Evolutionary conservation across 257 asterid species (phyloP), one percentile per base, ranked within the genome.

Genomic region (Nicotiana tomentosiformis): DNA sequence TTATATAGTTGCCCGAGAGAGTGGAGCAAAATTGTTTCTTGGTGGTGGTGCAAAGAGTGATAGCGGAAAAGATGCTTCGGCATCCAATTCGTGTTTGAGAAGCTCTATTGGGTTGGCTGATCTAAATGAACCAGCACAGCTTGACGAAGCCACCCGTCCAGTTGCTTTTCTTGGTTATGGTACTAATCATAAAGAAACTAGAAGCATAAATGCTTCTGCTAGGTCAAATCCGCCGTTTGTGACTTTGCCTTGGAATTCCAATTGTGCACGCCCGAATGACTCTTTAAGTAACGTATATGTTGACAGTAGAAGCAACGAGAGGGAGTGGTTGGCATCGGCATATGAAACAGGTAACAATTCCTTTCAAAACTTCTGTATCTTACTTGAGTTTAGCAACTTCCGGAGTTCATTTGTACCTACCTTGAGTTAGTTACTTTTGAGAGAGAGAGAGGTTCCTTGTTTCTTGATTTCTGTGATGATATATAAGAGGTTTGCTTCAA

Each of bases 111-210:
- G 87, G 82, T 84, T 94, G 90, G 97, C 98, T 68, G 98, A 96
- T 92, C 92, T 93, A 66, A 96, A 96, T 83, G 96, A 93, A 86
- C 98, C 98, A 57, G 46, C 92, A 86, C 90, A 84, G 83, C 78
- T 85, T 68, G 94, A 94, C 70, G 99, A 90, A 85, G 85, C 83
- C 76, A 70, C 82, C 90, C 90, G 77, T 85, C 81, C 93, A 53
- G 83, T 89, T 85, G 87, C 84, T 82, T 90, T 92, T 82, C 84
- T 88, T 46, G 91, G 91, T 32, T 89, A 80, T 76, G 70, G 85
- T 83, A 87, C 90, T 70, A 83, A 78, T 79, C 88, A 80, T 81
- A 88, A 91, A 80, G 89, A 86, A 82, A 79, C 29, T 46, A 89
- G 80, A 82, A 92, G 89, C 77, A 66, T 66, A 80, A 87, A 80